Base-by-base conservation (phyloP, 192 early-diverging fungal species). In the Podila clonocystis region DNA sequence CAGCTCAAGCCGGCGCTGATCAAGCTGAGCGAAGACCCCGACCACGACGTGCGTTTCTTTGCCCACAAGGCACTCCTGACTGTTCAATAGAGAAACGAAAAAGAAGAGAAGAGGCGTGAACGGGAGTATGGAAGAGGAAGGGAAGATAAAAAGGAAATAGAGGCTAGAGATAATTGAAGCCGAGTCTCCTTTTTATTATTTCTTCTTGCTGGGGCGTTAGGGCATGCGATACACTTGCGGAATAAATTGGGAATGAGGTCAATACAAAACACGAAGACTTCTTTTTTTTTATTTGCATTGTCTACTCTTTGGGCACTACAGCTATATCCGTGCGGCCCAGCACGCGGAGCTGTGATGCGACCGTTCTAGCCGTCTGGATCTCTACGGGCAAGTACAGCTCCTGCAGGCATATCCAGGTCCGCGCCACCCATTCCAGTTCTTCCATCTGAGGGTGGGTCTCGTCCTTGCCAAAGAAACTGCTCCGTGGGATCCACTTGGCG, bases 21-120 rank as follows among this genome's bases (percentile, higher is more conserved):
- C 55, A 97, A 93, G 68, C 87, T 99, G 61, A 87, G 90, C 49
- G 92, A 95, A 77, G 98, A 99, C 82, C 70, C 87, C 20, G 98
- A 99, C 74, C 90, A 89, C 17, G 98, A 99, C 77, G 98, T 99
- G 28, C 91, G 95, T 66, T 99, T 88, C 85, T 99, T 92, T 87
- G 95, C 97, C 13, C 88, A 92, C 52, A 86, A 91, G 67, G 95
- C 97, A 30, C 74, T 95, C 52, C 5, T 55, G 52, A 55, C 52
- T 22, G 52, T 26, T 55, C 52, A 55, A 55, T 55, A 55, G 52
- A 55, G n/a, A 55, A 11, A 26, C 5, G 26, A 8, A 45, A 15
- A 45, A 55, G 22, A 55, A 6, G 15, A 55, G 9, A 24, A 24
- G 24, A 55, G 34, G 34, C 34, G 34, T 9, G 34, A 55, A 55